These are phyloP conservation scores for Globisporangium paddicum DNA, from an alignment of 352 stramenopile species.

Conservation along the genomic window DNA sequence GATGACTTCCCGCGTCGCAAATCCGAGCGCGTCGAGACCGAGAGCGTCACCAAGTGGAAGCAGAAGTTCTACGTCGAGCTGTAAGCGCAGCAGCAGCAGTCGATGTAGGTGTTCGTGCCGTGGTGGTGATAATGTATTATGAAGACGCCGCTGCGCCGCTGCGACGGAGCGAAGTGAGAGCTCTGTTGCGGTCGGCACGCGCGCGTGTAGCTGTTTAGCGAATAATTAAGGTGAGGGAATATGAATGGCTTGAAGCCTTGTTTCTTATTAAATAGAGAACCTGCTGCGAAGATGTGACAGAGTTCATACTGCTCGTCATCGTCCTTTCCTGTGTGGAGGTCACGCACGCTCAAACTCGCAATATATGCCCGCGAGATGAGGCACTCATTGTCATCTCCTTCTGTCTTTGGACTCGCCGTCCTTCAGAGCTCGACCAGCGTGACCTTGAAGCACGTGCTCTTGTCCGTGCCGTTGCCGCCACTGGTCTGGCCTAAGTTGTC, in stretches of 20 bases:
- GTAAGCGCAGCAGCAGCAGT: too few species aligned
- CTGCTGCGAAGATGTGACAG: background rate
- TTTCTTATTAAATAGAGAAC: conserved; percentile 3
- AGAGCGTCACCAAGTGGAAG: conserved; percentile 21
- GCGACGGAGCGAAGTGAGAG: conserved; percentile 1
- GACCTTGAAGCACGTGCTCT: conserved; percentile 96
- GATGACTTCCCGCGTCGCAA: conserved; percentile 5
- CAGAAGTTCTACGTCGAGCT: conserved; percentile 20
- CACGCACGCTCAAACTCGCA: conserved; percentile 82
- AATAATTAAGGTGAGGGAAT: background rate
- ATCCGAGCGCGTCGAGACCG: background rate
- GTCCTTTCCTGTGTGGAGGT: conserved; percentile 84
- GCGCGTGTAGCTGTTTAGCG: conserved; percentile 6
- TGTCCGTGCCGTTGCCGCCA: conserved; percentile 97
- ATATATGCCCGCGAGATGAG: conserved; percentile 87
- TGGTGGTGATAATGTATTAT: too few species aligned
- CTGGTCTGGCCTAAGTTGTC: conserved; percentile 94
- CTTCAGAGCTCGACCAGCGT: conserved; percentile 76
- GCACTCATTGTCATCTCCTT: conserved; percentile 87
- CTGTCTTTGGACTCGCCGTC: conserved; percentile 71
- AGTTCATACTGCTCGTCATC: conserved; percentile 27
- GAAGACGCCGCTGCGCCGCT: conserved; percentile 3
- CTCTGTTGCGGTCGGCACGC: background rate
- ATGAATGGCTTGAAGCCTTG: background rate
- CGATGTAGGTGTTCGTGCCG: too few species aligned